A percentile compares a stretch with the other conserved stretches of the same genome.
Conservation (phyloP, 2,329 filamentous ascomycete genomes). For the Magnaporthiopsis poae region DNA sequence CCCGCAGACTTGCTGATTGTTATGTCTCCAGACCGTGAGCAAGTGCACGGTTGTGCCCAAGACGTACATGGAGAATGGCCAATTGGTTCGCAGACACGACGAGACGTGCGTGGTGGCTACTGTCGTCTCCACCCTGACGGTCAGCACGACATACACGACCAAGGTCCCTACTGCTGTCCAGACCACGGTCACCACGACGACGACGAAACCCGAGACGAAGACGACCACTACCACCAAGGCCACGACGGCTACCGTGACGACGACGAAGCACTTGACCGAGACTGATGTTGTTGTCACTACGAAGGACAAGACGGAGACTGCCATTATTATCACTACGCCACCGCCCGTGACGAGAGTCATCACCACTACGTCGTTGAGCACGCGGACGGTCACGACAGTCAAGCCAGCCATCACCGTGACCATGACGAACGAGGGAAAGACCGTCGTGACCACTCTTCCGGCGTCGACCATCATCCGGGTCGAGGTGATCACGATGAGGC, state of each 20-base stretch:
- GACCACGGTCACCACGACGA: slow-evolving; percentile 5
- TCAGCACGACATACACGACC: slow-evolving; percentile 1
- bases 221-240: slow-evolving; percentile 4
- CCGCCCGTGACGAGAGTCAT: slow-evolving; percentile 1
- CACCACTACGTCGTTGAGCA: background rate
- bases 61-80: background rate
- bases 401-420: slow-evolving; percentile 3
- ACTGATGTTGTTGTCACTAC: slow-evolving; percentile 5
- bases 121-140: background rate
- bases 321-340: slow-evolving; percentile 5
- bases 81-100: background rate
- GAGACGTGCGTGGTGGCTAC: background rate
- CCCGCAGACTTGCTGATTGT: background rate
- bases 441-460: slow-evolving; percentile 9
- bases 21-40: slow-evolving; percentile 1
- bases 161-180: background rate
- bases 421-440: slow-evolving; percentile 7
- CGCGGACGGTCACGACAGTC: slow-evolving; percentile 3
- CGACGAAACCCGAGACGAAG: slow-evolving; percentile 7
- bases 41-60: background rate
- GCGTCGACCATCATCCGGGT: slow-evolving; percentile 6
- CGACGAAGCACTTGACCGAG: background rate
- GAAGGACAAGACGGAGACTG: slow-evolving; percentile 8
- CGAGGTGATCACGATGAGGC: slow-evolving; percentile 7
- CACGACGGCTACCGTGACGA: background rate